Conservation (phyloP, 1,284 basidiomycete genomes). For the Ceratobasidium papillatum region DNA sequence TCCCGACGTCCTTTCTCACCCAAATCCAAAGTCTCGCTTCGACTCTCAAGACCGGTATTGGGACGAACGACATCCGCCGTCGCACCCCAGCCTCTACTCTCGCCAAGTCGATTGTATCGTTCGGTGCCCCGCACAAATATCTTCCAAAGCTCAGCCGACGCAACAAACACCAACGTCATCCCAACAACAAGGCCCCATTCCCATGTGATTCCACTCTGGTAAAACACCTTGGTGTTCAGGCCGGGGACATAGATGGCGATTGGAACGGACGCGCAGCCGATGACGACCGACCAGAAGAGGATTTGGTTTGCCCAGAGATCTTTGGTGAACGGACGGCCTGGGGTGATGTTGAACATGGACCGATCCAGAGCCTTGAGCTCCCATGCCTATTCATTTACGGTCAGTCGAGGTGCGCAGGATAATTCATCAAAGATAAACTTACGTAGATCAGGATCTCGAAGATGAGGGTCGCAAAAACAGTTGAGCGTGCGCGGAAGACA, state of each 20-base stretch:
- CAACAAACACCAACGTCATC: constrained; percentile 29
- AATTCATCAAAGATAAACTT: not conserved
- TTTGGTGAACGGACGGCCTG: constrained; percentile 50
- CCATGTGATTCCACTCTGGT: constrained; percentile 58
- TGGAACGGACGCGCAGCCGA: constrained; percentile 61
- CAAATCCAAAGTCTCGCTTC: constrained; percentile 20
- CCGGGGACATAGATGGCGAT: constrained; percentile 61
- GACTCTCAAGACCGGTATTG: not conserved
- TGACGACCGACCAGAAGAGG: constrained; percentile 60
- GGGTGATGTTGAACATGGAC: constrained; percentile 40
- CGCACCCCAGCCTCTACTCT: constrained; percentile 30
- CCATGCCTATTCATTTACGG: constrained; percentile 19
- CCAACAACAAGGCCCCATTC: constrained; percentile 57
- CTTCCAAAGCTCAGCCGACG: constrained; percentile 36
- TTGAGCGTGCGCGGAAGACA: constrained; percentile 65
- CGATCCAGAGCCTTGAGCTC: constrained; percentile 40
- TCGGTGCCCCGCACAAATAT: constrained; percentile 25
- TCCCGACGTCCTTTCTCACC: constrained; percentile 22
- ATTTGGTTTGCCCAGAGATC: constrained; percentile 64
- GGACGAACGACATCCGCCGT: constrained; percentile 33
- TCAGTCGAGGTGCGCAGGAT: not conserved
- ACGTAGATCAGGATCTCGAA: constrained; percentile 58
- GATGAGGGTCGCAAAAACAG: constrained; percentile 63
- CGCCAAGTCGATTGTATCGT: constrained; percentile 27
- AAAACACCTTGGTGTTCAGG: constrained; percentile 50